These are phyloP conservation scores for Lyophyllum decastes DNA, from an alignment of 768 basidiomycete species.

Conservation along the genomic window DNA sequence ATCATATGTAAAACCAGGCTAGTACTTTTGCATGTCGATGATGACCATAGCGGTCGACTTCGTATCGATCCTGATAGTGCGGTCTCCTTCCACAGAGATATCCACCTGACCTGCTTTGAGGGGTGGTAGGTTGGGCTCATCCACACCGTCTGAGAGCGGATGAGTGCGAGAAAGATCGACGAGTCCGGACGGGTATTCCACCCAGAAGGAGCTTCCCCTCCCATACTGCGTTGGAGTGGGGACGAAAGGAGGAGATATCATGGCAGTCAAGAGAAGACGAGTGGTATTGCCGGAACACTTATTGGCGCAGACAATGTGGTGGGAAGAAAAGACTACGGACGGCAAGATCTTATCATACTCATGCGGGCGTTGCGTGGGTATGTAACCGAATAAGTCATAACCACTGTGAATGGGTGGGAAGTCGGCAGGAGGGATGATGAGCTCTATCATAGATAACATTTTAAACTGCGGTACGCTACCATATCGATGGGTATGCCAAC, in stretches of 20 bases:
- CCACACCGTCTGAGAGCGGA: conserved; percentile 32
- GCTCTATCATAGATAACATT: conserved; percentile 7
- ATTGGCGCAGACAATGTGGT: conserved; percentile 11
- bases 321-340: background rate
- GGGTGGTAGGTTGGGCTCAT: conserved; percentile 17
- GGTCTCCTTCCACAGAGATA: conserved; percentile 52
- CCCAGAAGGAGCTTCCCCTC: conserved; percentile 58
- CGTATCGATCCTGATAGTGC: conserved; percentile 51
- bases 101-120: conserved; percentile 46
- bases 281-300: conserved; percentile 33
- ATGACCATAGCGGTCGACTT: conserved; percentile 57
- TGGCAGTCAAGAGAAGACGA: conserved; percentile 37
- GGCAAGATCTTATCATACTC: background rate
- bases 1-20: conserved; percentile 16
- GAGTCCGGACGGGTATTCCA: conserved; percentile 66
- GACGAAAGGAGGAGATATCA: conserved; percentile 49
- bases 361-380: background rate
- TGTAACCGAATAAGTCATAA: background rate
- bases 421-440: background rate
- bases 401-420: background rate
- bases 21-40: conserved; percentile 82
- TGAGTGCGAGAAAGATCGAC: conserved; percentile 58
- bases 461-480: conserved; percentile 10
- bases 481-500: conserved; percentile 7
- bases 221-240: conserved; percentile 53